These are phyloP conservation scores for Boletus vermiculosoides DNA, from an alignment of 768 basidiomycete genomes.

Conservation along the genomic window DNA sequence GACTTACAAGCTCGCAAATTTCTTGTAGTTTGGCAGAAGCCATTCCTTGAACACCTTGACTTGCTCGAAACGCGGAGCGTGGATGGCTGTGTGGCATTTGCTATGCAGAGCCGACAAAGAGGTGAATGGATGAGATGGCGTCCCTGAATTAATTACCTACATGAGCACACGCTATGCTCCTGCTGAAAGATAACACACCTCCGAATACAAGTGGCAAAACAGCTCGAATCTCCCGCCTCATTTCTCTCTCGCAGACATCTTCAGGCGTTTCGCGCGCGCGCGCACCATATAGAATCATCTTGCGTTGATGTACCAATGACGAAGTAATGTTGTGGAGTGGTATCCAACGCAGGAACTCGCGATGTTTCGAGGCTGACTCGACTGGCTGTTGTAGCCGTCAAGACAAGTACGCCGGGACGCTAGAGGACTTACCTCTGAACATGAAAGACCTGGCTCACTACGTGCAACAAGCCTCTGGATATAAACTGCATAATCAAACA, in stretches of 20 bases:
- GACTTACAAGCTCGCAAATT: conserved; percentile 49
- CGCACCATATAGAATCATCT: conserved; percentile 65
- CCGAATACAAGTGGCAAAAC: conserved; percentile 68
- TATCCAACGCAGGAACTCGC: conserved; percentile 68
- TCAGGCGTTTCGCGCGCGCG: conserved; percentile 70
- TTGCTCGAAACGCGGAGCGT: conserved; percentile 71
- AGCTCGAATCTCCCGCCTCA: conserved; percentile 65
- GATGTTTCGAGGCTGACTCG: conserved; percentile 54
- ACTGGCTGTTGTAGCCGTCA: conserved; percentile 9
- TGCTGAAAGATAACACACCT: conserved; percentile 36
- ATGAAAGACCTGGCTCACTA: conserved; percentile 62
- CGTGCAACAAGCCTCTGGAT: conserved; percentile 81
- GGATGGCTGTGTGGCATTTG: conserved; percentile 46
- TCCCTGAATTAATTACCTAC: conserved; percentile 31
- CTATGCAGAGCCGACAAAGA: conserved; percentile 41
- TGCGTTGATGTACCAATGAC: conserved; percentile 66
- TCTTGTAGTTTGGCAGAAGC: conserved; percentile 69
- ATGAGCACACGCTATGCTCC: conserved; percentile 3
- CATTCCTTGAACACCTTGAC: conserved; percentile 67
- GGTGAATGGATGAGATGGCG: conserved; percentile 21
- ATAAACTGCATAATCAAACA: conserved; percentile 75
- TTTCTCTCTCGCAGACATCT: conserved; percentile 65
- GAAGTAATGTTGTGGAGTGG: conserved; percentile 60
- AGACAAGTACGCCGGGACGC: background rate
- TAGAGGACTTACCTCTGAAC: conserved; percentile 44